Evolutionary conservation across 768 basidiomycete species (phyloP), one percentile per base, ranked within the genome.

Genomic region (Steccherinum ochraceum): DNA sequence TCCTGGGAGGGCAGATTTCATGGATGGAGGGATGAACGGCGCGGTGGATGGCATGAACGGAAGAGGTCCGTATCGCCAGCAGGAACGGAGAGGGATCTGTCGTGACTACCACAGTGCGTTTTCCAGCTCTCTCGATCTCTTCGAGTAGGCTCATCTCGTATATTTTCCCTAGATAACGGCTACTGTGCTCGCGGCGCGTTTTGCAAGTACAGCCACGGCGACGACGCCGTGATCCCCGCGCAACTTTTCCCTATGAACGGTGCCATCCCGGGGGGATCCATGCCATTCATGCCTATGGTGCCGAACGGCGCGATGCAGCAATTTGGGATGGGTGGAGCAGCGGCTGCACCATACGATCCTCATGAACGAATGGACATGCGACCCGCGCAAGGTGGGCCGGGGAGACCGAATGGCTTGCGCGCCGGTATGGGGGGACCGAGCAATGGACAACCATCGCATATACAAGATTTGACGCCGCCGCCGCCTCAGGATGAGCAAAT

Each of bases 181-280:
- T 96, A 84, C 69, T 98, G 94, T 59, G 80, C 89, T 39, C 82
- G 93, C 25, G 94, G 94, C 44, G 84, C 79, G 18, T 77, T 78
- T 53, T 98, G 94, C 76, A 93, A 91, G 63, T 97, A 82, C 68
- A 92, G 89, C 53, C 94, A 98, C 59, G 92, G 89, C 30, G 89
- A 91, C 1, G 90, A 94, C 62, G 88, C 90, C 24, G 81, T 89
- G 46, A 72, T 89, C 7, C 89, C 87, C 0, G 79, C 77, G 0
- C 83, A 82, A 55, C 64, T 90, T 24, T 86, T 83, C 58, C 73
- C 79, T 24, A 73, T 82, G 72, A 72, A 72, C 26, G 70, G 70
- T 7, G 61, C 62, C 7, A 68, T 70, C 51, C 58, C 74, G 41
- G 63, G 66, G 30, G 77, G 69, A 35, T 64, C 61, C 18, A 64